Evolutionary conservation across 2,329 filamentous ascomycete genomes (phyloP).

Genomic region (Aureobasidium subglaciale): DNA sequence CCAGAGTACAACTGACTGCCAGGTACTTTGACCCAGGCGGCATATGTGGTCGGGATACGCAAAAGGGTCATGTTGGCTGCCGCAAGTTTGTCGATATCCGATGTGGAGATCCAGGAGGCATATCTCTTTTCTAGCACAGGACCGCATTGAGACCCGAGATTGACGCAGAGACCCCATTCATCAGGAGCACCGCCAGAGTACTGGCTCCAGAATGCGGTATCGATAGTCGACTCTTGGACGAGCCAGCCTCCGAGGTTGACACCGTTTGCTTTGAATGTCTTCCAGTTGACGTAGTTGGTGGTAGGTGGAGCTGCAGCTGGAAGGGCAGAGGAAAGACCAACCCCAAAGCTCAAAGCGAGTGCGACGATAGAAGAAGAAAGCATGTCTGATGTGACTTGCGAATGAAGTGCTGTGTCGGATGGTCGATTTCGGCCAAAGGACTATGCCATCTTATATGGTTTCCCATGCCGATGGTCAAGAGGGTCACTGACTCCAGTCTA

Average conservation of each 20-base stretch:
- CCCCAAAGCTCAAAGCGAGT: too few relatives aligned
- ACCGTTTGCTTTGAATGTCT: slow-evolving; percentile 19
- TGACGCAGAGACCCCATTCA: slow-evolving; percentile 30
- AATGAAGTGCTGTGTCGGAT: too few relatives aligned
- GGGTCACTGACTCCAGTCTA: too few relatives aligned
- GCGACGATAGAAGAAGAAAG: too few relatives aligned
- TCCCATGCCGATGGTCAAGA: too few relatives aligned
- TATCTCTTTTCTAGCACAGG: slow-evolving; percentile 24
- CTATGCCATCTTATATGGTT: too few relatives aligned
- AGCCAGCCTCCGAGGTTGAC: slow-evolving; percentile 30
- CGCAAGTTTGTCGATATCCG: neutral
- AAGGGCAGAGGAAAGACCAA: too few relatives aligned
- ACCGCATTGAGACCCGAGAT: slow-evolving; percentile 22
- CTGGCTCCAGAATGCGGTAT: neutral
- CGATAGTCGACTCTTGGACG: slow-evolving; percentile 21
- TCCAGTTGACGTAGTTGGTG: slow-evolving; percentile 17
- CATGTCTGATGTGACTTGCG: too few relatives aligned
- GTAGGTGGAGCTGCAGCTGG: neutral
- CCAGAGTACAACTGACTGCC: neutral
- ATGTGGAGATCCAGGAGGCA: slow-evolving; percentile 20
- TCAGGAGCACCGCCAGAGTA: slow-evolving; percentile 19
- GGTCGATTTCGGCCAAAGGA: too few relatives aligned
- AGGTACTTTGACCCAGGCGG: neutral
- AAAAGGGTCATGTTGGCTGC: neutral
- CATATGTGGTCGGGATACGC: neutral